A percentile compares a stretch with the other conserved stretches of the same genome.
Conservation (phyloP, 495 filamentous ascomycete genomes). For the Hyphodiscus hymeniophilus region DNA sequence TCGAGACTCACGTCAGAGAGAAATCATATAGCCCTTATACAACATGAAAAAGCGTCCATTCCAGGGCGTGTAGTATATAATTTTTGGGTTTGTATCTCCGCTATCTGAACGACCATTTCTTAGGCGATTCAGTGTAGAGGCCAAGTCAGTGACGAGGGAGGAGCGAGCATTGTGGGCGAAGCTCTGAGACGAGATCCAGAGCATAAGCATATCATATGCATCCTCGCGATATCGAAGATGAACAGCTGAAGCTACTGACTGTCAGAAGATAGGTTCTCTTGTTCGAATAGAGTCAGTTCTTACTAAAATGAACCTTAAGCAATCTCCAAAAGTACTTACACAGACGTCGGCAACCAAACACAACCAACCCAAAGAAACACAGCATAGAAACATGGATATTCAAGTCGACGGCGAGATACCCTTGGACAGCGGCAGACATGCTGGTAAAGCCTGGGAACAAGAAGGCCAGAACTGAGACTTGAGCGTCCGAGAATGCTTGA, state of each 20-base stretch:
- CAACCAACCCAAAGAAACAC: conserved; percentile 12
- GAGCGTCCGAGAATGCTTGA: conserved; percentile 8
- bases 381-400: conserved; percentile 51
- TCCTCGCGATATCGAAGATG: conserved; percentile 8
- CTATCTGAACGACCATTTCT: conserved; percentile 13
- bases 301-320: conserved; percentile 13
- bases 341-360: conserved; percentile 9
- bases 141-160: conserved; percentile 10
- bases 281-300: conserved; percentile 2
- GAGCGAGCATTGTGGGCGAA: conserved; percentile 9
- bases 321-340: conserved; percentile 11
- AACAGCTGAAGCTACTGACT: conserved; percentile 13
- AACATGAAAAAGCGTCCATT: conserved; percentile 11
- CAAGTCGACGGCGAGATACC: conserved; percentile 56
- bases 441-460: conserved; percentile 12
- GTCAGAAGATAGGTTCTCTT: conserved; percentile 9
- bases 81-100: conserved; percentile 8
- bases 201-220: conserved; percentile 13
- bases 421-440: conserved; percentile 14
- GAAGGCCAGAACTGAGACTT: conserved; percentile 12
- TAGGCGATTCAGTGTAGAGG: conserved; percentile 4
- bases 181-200: conserved; percentile 13
- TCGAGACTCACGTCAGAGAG: conserved; percentile 5
- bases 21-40: conserved; percentile 7
- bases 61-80: conserved; percentile 10